These are phyloP conservation scores for Trichoderma virens DNA, from an alignment of 495 filamentous ascomycete species.

Conservation along the genomic window DNA sequence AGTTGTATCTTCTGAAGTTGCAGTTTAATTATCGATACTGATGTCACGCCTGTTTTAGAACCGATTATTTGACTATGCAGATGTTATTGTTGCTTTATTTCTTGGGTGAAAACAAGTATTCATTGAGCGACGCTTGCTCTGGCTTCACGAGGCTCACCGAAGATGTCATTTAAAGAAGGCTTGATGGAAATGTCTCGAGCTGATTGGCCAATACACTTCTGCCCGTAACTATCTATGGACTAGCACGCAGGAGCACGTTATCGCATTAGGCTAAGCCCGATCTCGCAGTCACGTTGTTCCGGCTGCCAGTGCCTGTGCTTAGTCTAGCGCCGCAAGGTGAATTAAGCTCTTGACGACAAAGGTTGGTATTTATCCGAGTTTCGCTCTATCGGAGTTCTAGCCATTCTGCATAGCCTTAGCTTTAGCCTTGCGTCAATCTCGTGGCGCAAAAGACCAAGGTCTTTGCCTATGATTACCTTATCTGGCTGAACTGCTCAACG, in stretches of 20 bases:
- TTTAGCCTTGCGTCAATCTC: slow-evolving; percentile 36
- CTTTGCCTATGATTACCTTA: slow-evolving; percentile 30
- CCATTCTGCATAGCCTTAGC: slow-evolving; percentile 59
- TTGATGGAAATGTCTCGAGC: no score
- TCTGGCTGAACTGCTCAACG: neutral
- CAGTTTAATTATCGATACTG: no score
- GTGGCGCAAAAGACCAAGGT: neutral
- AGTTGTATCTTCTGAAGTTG: no score
- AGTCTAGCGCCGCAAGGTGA: slow-evolving; percentile 32
- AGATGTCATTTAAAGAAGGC: no score
- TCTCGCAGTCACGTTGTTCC: neutral
- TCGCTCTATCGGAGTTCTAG: slow-evolving; percentile 35
- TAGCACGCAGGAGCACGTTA: neutral
- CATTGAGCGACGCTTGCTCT: no score
- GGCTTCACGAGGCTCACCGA: no score
- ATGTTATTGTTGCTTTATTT: no score
- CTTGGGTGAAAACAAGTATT: no score
- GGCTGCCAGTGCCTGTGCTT: neutral
- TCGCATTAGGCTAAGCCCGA: neutral
- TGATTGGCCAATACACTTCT: no score
- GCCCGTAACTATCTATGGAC: neutral
- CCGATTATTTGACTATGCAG: no score
- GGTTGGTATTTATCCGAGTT: slow-evolving; percentile 31
- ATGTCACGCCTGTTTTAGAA: no score
- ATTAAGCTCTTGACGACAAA: slow-evolving; percentile 42